phyloP scores from a whole-genome alignment of 73 alveolate genomes.

The Paramecium caudatum region DNA sequence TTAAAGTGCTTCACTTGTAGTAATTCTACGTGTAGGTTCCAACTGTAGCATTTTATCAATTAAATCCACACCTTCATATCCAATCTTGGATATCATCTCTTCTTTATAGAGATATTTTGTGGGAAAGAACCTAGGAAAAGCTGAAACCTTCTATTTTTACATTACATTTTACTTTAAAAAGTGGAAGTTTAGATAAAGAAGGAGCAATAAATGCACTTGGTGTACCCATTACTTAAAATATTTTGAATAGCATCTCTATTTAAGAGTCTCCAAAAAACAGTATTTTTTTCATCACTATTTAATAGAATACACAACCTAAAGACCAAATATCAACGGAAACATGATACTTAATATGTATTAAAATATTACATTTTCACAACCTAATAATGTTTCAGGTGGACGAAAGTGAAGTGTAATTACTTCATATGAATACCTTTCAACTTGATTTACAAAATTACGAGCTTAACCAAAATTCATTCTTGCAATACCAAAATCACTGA shows the following conservation, averaged over 20 bases:
- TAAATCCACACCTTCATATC: constrained; percentile 42
- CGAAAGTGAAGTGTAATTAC: not conserved
- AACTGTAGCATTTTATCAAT: constrained; percentile 17
- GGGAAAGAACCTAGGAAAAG: constrained; percentile 37
- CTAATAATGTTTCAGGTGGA: constrained; percentile 59
- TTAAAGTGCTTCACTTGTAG: constrained; percentile 29
- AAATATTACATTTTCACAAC: constrained; percentile 7
- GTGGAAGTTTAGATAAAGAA: not conserved
- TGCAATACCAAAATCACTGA: constrained; percentile 54
- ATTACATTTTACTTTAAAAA: not conserved
- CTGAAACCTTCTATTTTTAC: not conserved
- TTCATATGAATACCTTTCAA: constrained; percentile 10
- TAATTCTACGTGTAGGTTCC: constrained; percentile 36
- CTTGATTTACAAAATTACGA: not conserved
- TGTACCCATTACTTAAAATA: constrained; percentile 31
- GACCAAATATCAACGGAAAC: constrained; percentile 34
- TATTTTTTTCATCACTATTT: constrained; percentile 29
- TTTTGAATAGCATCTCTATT: constrained; percentile 58
- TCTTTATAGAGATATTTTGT: not conserved
- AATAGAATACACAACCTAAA: constrained; percentile 28
- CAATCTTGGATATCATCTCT: constrained; percentile 25
- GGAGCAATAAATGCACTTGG: constrained; percentile 62
- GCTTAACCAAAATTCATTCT: not conserved
- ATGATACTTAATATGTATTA: not conserved
- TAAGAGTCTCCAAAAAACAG: constrained; percentile 11